Evolutionary conservation across 1,284 basidiomycete genomes (phyloP), one percentile per base, ranked within the genome.

Genomic region (Stygiomarasmius scandens): DNA sequence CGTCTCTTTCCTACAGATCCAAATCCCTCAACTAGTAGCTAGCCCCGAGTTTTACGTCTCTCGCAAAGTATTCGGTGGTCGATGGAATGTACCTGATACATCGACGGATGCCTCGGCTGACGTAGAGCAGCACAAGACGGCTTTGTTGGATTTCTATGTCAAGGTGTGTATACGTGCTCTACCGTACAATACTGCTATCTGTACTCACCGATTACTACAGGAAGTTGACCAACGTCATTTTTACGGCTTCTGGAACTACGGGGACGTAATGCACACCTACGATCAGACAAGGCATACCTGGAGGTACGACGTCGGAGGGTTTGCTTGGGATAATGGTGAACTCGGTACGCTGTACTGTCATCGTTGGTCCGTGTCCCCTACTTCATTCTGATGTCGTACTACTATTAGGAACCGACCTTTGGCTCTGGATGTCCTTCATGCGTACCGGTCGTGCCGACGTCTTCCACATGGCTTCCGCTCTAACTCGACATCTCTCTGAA

Each of bases 341-440:
- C 67, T 75, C 3, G 69, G 72, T 68, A 27, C 19, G 69, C 60
- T n/a, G 20, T 41, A 48, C 11, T 36, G 41, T 25, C 16, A 22
- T 43, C 2, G 24, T 29, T 22, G 9, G 51, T 16, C 4, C 19
- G 9, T 34, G 29, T 43, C 20, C 44, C 47, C 25, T 56, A 23
- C 36, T 22, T 47, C 29, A 41, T 32, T 51, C 19, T 19, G 11
- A 32, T 22, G 9, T 24, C n/a, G n/a, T 49, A 52, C 2, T 56
- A 9, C 38, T n/a, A 12, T 41, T 41, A 73, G 74, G 69, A 16
- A 74, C 74, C 11, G 76, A 77, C 54, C 66, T 77, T 11, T 77
- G 77, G 77, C 68, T 78, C 1, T 78, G 77, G 77, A 71, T 74
- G 62, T 75, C 75, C 0, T 77, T 77, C 66, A 58, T 78, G 34